Conservation (phyloP, 2,329 filamentous ascomycete species). For the Aspergillus nomiae region DNA sequence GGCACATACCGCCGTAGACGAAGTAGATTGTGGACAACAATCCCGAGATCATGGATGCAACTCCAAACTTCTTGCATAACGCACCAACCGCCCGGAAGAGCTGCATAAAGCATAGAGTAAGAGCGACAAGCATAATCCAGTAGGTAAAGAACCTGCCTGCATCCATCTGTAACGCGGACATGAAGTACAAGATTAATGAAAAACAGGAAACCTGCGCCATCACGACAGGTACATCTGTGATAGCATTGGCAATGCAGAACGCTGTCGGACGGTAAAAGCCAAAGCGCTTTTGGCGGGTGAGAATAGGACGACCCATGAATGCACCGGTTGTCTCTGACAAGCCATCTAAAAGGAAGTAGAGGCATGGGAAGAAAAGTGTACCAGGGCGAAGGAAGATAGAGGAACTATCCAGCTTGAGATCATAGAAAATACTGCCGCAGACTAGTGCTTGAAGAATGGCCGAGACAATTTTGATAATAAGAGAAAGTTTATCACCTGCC, state of each 20-base stretch:
- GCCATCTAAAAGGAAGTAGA: slow-evolving; percentile 63
- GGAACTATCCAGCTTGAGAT: slow-evolving; percentile 51
- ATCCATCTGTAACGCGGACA: slow-evolving; percentile 55
- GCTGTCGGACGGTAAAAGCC: slow-evolving; percentile 65
- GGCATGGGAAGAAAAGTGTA: slow-evolving; percentile 60
- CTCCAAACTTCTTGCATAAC: slow-evolving; percentile 48
- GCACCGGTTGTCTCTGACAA: slow-evolving; percentile 61
- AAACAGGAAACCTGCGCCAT: slow-evolving; percentile 60
- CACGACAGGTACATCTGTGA: slow-evolving; percentile 58
- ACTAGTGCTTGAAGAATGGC: slow-evolving; percentile 43
- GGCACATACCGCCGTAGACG: slow-evolving; percentile 50
- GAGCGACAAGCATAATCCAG: slow-evolving; percentile 54
- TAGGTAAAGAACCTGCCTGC: slow-evolving; percentile 63
- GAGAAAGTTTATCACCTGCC: slow-evolving; percentile 53
- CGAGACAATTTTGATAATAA: slow-evolving; percentile 49
- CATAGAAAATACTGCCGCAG: slow-evolving; percentile 54
- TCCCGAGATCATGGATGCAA: slow-evolving; percentile 50
- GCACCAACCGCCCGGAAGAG: slow-evolving; percentile 53
- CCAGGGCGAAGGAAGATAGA: slow-evolving; percentile 62
- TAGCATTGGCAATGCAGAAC: slow-evolving; percentile 58
- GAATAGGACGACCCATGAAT: slow-evolving; percentile 64
- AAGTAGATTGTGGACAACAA: slow-evolving; percentile 47
- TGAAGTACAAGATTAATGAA: slow-evolving; percentile 62
- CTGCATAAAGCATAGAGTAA: slow-evolving; percentile 54
- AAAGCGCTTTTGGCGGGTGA: slow-evolving; percentile 69